Evolutionary conservation across 495 filamentous ascomycete species (phyloP).

Genomic region (Penicillium bialowiezense): DNA sequence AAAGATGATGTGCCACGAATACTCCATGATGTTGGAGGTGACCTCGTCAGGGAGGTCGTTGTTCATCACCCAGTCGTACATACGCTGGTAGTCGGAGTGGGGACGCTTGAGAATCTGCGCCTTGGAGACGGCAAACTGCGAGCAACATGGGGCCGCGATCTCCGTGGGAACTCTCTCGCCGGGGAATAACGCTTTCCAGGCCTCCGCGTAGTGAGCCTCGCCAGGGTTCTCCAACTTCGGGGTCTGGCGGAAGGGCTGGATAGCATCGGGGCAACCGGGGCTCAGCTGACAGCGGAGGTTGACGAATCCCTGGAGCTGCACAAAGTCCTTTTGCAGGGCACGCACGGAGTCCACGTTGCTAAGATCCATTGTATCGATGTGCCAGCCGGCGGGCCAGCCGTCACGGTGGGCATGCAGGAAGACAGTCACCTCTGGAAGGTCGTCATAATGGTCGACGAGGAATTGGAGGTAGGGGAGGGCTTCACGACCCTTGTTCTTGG

Average conservation of each 20-base stretch:
- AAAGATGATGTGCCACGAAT: slow-evolving; percentile 56
- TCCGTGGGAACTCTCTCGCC: slow-evolving; percentile 43
- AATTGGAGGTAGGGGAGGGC: slow-evolving; percentile 48
- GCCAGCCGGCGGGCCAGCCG: slow-evolving; percentile 42
- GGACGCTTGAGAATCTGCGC: slow-evolving; percentile 49
- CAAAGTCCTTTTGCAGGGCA: slow-evolving; percentile 33
- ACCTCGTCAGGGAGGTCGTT: slow-evolving; percentile 45
- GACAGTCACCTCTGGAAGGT: slow-evolving; percentile 37
- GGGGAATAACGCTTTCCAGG: slow-evolving; percentile 44
- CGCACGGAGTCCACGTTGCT: slow-evolving; percentile 45
- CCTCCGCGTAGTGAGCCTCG: slow-evolving; percentile 38
- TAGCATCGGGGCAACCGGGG: slow-evolving; percentile 40
- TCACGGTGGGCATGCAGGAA: slow-evolving; percentile 46
- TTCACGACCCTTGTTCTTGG: slow-evolving; percentile 47
- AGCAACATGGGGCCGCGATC: slow-evolving; percentile 59
- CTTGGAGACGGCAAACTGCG: slow-evolving; percentile 65
- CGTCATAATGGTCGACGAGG: slow-evolving; percentile 46
- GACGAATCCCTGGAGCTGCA: slow-evolving; percentile 37
- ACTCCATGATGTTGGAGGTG: slow-evolving; percentile 49
- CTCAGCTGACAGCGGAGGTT: slow-evolving; percentile 41
- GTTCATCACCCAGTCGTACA: slow-evolving; percentile 57
- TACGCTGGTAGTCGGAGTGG: slow-evolving; percentile 52
- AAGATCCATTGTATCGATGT: slow-evolving; percentile 44
- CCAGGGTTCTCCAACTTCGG: slow-evolving; percentile 53
- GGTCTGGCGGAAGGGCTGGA: slow-evolving; percentile 39